A percentile compares a stretch with the other conserved stretches of the same genome.
phyloP scores from a whole-genome alignment of 306 rosid species.

The Elaeagnus macrophylla region DNA sequence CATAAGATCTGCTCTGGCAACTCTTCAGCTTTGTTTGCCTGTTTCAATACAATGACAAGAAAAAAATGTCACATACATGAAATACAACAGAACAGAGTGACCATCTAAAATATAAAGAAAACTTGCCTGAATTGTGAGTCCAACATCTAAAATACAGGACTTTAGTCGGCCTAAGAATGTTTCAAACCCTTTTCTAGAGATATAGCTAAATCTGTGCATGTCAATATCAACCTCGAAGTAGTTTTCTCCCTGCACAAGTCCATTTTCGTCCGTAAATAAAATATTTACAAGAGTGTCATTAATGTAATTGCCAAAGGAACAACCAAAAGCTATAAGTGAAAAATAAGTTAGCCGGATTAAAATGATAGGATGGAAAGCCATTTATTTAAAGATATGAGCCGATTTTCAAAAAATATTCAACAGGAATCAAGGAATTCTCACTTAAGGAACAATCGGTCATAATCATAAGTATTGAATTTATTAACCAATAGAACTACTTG shows the following conservation, averaged over 20 bases:
- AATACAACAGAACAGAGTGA: slow-evolving; percentile 3
- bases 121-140: slow-evolving; percentile 95
- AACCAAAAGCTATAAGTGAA: no score
- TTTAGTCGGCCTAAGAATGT: slow-evolving; percentile 82
- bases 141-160: slow-evolving; percentile 69
- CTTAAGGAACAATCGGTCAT: no score
- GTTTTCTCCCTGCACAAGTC: slow-evolving; percentile 61
- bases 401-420: no score
- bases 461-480: no score
- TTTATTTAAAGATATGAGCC: background rate
- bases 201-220: slow-evolving; percentile 96
- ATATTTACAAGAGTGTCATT: no score
- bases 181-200: slow-evolving; percentile 94
- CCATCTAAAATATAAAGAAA: background rate
- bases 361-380: background rate
- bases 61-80: slow-evolving; percentile 9
- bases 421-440: no score
- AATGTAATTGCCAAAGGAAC: no score
- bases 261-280: slow-evolving; percentile 15
- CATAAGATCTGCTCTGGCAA: slow-evolving; percentile 39
- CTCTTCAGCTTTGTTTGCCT: slow-evolving; percentile 78
- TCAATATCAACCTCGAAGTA: slow-evolving; percentile 94
- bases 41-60: slow-evolving; percentile 13
- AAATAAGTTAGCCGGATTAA: background rate
- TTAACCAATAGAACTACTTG: background rate